Evolutionary conservation across 2,329 filamentous ascomycete species (phyloP).

Genomic region (Colletotrichum viniferum): DNA sequence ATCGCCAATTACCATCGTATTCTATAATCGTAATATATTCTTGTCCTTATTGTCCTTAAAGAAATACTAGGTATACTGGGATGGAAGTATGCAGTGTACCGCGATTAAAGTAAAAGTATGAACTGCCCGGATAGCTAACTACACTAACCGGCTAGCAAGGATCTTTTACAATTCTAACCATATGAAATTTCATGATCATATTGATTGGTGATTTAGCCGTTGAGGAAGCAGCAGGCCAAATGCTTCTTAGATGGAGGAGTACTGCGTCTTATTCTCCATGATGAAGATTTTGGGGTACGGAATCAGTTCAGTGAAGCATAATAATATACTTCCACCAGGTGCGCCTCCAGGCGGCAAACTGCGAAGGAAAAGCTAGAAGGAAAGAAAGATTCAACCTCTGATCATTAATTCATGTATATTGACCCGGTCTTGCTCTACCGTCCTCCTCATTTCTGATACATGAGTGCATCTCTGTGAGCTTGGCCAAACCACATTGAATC

Average conservation of each 20-base stretch:
- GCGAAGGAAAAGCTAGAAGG: too few relatives aligned
- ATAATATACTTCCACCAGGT: not conserved
- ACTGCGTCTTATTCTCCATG: not conserved
- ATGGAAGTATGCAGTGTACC: not conserved
- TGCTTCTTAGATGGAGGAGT: not conserved
- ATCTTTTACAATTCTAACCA: not conserved
- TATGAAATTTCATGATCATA: not conserved
- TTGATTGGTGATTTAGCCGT: not conserved
- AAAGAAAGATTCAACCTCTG: not conserved
- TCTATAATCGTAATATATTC: not conserved
- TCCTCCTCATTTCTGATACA: not conserved
- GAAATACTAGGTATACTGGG: not conserved
- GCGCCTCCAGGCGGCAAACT: too few relatives aligned
- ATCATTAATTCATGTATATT: not conserved
- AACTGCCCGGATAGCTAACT: not conserved
- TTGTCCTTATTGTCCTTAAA: not conserved
- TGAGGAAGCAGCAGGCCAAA: not conserved
- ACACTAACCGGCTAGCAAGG: not conserved
- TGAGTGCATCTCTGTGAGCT: not conserved
- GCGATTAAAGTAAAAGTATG: too few relatives aligned
- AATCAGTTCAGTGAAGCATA: not conserved
- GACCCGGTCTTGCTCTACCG: not conserved
- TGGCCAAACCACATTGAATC: not conserved
- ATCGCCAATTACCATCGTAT: not conserved
- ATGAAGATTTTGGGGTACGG: not conserved